A percentile compares a stretch with the other conserved stretches of the same genome.
Evolutionary conservation across 2,329 filamentous ascomycete genomes (phyloP).

Genomic region (Zalaria sp.): DNA sequence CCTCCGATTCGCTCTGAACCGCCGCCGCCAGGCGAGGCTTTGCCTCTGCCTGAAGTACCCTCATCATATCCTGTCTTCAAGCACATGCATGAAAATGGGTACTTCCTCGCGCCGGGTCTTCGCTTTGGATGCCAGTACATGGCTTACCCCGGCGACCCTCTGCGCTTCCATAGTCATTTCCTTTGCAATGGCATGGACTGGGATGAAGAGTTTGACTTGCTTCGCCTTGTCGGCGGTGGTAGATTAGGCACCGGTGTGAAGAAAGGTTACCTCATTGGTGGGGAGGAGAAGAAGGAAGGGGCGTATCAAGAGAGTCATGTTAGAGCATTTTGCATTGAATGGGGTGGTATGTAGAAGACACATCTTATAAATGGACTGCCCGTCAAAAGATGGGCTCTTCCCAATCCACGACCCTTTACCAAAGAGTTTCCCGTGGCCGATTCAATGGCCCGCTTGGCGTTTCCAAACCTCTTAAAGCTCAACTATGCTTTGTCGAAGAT

Average conservation of each 20-base stretch:
- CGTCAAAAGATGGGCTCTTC: no score
- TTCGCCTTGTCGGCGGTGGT: constrained; percentile 76
- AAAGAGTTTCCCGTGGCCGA: no score
- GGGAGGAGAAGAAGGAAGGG: constrained; percentile 21
- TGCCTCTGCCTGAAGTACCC: constrained; percentile 19
- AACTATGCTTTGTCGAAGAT: no score
- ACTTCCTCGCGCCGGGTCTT: constrained; percentile 81
- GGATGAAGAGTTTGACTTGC: constrained; percentile 71
- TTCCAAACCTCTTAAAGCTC: no score
- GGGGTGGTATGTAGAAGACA: constrained; percentile 65
- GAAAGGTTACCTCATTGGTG: constrained; percentile 83
- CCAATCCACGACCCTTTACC: no score
- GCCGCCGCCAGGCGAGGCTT: constrained; percentile 9
- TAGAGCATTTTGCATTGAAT: constrained; percentile 75
- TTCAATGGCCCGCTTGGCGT: no score
- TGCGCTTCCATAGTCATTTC: constrained; percentile 93
- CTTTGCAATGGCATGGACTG: constrained; percentile 72
- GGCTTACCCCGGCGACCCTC: constrained; percentile 86
- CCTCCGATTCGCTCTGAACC: constrained; percentile 21
- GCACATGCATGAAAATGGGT: constrained; percentile 64
- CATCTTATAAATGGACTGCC: no score
- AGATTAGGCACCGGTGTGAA: constrained; percentile 88
- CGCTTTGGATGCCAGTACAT: constrained; percentile 92
- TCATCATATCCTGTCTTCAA: constrained; percentile 62
- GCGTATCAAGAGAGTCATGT: constrained; percentile 29